Conservation (phyloP, 352 stramenopile species). For the Vaucheria bursata region DNA sequence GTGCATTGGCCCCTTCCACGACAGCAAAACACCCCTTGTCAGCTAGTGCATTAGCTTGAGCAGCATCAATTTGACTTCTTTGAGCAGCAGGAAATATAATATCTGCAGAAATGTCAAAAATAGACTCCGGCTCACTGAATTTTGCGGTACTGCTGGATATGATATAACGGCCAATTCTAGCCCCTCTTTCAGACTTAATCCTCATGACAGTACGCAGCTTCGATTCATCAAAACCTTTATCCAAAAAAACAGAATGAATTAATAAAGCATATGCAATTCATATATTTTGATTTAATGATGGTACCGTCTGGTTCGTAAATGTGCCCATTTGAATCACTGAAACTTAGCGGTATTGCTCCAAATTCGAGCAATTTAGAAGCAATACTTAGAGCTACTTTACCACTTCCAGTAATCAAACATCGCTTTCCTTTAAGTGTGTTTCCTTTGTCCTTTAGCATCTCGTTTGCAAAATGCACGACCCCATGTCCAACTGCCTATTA, state of each 20-base stretch:
- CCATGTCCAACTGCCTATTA: slow-evolving; percentile 59
- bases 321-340: slow-evolving; percentile 88
- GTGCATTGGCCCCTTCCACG: slow-evolving; percentile 54
- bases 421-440: slow-evolving; percentile 88
- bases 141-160: slow-evolving; percentile 63
- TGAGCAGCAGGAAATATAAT: slow-evolving; percentile 90
- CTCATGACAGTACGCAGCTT: slow-evolving; percentile 66
- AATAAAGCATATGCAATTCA: neutral
- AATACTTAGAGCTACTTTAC: slow-evolving; percentile 73
- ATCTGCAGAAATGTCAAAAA: slow-evolving; percentile 78
- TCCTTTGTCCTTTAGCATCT: slow-evolving; percentile 76
- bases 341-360: slow-evolving; percentile 85
- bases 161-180: slow-evolving; percentile 67
- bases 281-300: neutral
- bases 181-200: slow-evolving; percentile 70
- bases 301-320: slow-evolving; percentile 80
- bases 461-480: slow-evolving; percentile 86
- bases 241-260: neutral
- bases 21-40: slow-evolving; percentile 64
- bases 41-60: slow-evolving; percentile 58
- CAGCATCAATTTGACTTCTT: slow-evolving; percentile 79
- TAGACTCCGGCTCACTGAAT: slow-evolving; percentile 58
- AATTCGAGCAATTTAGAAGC: slow-evolving; percentile 87
- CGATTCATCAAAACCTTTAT: slow-evolving; percentile 52
- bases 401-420: slow-evolving; percentile 87